Evolutionary conservation across 225 moss, liverwort and hornwort species (phyloP).

Genomic region (Pleurozium schreberi): DNA sequence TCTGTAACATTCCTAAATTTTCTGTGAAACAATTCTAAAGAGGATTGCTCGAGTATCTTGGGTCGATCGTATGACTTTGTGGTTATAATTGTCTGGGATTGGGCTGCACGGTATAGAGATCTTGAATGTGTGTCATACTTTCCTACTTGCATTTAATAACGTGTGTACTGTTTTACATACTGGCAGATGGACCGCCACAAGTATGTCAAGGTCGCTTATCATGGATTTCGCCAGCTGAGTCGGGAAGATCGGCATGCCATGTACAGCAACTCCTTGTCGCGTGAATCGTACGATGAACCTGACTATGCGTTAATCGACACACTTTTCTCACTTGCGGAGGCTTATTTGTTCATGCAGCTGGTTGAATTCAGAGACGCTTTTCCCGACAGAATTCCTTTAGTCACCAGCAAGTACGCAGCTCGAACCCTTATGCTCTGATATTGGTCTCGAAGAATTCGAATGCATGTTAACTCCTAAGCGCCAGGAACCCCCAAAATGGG

Average conservation of each 20-base stretch:
- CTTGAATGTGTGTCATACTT: not conserved
- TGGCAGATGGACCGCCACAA: slow-evolving; percentile 97
- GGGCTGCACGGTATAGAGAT: not conserved
- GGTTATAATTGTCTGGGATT: not conserved
- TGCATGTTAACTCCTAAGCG: not conserved
- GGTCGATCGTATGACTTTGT: not conserved
- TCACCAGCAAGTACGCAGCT: slow-evolving; percentile 35
- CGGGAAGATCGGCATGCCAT: slow-evolving; percentile 67
- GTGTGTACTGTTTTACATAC: not conserved
- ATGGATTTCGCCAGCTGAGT: slow-evolving; percentile 70
- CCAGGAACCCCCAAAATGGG: not conserved
- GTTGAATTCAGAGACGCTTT: slow-evolving; percentile 74
- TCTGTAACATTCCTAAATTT: not conserved
- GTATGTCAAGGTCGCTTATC: slow-evolving; percentile 95
- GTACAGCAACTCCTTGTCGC: slow-evolving; percentile 72
- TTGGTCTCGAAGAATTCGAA: not conserved
- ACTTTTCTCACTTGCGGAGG: slow-evolving; percentile 85
- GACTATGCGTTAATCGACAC: slow-evolving; percentile 94
- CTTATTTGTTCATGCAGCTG: slow-evolving; percentile 90
- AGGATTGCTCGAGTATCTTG: not conserved
- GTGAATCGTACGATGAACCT: slow-evolving; percentile 95
- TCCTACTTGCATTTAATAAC: not conserved
- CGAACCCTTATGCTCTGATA: not conserved
- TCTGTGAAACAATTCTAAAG: not conserved
- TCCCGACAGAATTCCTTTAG: slow-evolving; percentile 45